Percentiles rank a stretch among this genome's conserved stretches.
These are phyloP conservation scores for Metschnikowia dekortorum DNA, from an alignment of 805 yeast species.

Conservation along the genomic window DNA sequence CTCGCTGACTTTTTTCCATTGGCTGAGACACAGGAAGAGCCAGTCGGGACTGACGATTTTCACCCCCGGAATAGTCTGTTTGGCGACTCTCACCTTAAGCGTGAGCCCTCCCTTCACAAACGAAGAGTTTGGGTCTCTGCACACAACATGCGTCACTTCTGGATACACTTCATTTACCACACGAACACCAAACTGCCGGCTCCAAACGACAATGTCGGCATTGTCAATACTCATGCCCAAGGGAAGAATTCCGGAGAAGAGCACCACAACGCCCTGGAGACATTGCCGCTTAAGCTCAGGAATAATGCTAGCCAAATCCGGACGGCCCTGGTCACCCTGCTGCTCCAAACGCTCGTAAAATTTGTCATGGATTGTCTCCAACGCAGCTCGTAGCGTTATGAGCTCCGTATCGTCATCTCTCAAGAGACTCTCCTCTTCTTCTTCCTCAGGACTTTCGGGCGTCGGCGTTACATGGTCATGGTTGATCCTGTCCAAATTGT, in stretches of 20 bases:
- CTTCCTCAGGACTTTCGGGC: slow-evolving; percentile 24
- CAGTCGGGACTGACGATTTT: slow-evolving; percentile 89
- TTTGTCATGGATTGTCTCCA: slow-evolving; percentile 58
- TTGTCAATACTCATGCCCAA: slow-evolving; percentile 65
- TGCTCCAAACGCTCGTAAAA: slow-evolving; percentile 42
- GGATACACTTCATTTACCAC: slow-evolving; percentile 69
- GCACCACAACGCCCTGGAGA: slow-evolving; percentile 61
- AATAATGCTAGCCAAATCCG: slow-evolving; percentile 67
- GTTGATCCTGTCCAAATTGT: slow-evolving; percentile 55
- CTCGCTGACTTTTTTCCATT: slow-evolving; percentile 71
- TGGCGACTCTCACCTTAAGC: slow-evolving; percentile 78
- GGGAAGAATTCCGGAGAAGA: slow-evolving; percentile 89
- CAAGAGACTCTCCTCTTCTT: slow-evolving; percentile 49
- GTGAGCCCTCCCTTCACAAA: slow-evolving; percentile 45
- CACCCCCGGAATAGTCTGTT: slow-evolving; percentile 52
- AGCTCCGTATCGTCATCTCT: slow-evolving; percentile 83
- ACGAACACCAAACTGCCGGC: slow-evolving; percentile 83
- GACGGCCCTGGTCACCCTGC: slow-evolving; percentile 25
- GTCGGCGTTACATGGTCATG: slow-evolving; percentile 26
- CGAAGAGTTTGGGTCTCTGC: slow-evolving; percentile 57
- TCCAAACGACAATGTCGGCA: slow-evolving; percentile 91
- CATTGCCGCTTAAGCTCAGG: slow-evolving; percentile 70
- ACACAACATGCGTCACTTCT: slow-evolving; percentile 80
- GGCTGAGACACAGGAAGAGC: slow-evolving; percentile 80
- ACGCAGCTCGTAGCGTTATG: slow-evolving; percentile 53